Conservation (phyloP, 2,329 filamentous ascomycete genomes). For the Verticillium longisporum region DNA sequence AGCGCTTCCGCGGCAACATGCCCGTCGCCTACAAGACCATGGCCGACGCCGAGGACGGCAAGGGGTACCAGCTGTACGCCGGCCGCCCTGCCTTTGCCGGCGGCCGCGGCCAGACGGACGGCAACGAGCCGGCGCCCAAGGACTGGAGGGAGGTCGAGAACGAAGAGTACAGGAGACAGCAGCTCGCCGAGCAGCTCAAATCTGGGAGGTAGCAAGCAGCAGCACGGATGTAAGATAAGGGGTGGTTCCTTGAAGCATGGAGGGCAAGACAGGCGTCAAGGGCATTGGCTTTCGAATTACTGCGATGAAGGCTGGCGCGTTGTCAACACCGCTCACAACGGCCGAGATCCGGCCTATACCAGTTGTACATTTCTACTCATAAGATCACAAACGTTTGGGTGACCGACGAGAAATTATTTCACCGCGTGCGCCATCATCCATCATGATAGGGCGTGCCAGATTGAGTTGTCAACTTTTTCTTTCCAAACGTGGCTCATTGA, state of each 20-base stretch:
- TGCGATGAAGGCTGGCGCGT: too few relatives aligned
- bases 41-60: constrained; percentile 52
- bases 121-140: constrained; percentile 53
- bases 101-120: constrained; percentile 57
- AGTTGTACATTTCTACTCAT: too few relatives aligned
- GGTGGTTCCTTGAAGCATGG: neutral
- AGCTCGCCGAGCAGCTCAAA: constrained; percentile 17
- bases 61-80: constrained; percentile 69
- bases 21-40: constrained; percentile 63
- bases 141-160: constrained; percentile 63
- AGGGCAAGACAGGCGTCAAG: neutral
- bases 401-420: too few relatives aligned
- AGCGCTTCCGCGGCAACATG: constrained; percentile 91
- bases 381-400: too few relatives aligned
- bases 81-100: constrained; percentile 65
- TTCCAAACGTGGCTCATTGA: neutral
- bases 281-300: too few relatives aligned
- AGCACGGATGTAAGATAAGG: neutral
- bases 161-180: constrained; percentile 45
- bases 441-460: too few relatives aligned
- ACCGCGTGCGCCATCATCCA: too few relatives aligned
- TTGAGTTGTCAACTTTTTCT: too few relatives aligned
- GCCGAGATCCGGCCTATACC: too few relatives aligned
- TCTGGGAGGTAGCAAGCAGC: constrained; percentile 2
- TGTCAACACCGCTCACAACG: too few relatives aligned